These are phyloP conservation scores for Sicyos baderoa DNA, from an alignment of 306 rosid genomes.

Conservation along the genomic window DNA sequence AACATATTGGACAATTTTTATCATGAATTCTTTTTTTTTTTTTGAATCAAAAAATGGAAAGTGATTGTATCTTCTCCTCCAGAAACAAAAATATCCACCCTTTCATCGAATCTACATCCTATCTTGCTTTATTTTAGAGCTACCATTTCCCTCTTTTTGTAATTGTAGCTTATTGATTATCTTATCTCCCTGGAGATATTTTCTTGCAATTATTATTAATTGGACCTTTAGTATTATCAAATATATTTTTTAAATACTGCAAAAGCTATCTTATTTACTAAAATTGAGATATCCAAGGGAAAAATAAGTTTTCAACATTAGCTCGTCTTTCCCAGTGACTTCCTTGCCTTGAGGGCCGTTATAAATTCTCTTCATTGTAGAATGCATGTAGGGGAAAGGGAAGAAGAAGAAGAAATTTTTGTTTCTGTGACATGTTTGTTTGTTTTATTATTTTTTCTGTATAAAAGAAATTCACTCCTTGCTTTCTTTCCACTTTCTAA, in stretches of 20 bases:
- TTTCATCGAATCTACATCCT: no score
- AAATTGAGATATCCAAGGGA: not conserved
- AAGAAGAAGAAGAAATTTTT: not conserved
- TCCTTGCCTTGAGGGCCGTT: not conserved
- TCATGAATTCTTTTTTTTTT: no score
- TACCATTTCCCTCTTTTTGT: no score
- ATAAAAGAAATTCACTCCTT: not conserved
- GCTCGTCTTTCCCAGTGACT: not conserved
- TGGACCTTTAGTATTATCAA: not conserved
- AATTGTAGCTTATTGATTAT: no score
- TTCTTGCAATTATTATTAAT: no score
- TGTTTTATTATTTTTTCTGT: not conserved
- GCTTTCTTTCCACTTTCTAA: not conserved
- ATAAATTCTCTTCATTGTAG: not conserved
- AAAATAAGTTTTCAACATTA: not conserved
- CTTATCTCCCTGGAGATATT: no score
- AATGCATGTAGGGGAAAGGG: not conserved
- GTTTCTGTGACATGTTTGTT: not conserved
- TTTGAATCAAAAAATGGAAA: no score
- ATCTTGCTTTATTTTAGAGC: no score
- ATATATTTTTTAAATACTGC: not conserved
- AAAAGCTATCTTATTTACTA: not conserved
- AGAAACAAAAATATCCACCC: no score
- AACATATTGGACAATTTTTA: no score
- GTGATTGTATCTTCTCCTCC: no score